Percentiles rank a stretch among this genome's conserved stretches.
Evolutionary conservation across 805 yeast species (phyloP).

Genomic region (Wickerhamiella cacticola): DNA sequence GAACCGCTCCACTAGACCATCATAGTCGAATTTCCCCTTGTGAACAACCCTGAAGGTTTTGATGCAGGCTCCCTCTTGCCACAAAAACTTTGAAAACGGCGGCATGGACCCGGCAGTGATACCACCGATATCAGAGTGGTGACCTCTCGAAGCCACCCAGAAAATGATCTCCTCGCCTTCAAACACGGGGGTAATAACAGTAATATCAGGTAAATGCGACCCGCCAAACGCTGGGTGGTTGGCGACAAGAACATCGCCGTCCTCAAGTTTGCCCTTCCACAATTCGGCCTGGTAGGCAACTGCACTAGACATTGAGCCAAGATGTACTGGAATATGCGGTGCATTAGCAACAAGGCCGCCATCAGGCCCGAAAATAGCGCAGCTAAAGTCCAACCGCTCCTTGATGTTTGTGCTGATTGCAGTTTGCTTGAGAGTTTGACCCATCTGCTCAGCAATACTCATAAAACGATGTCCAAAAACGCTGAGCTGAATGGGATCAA

Average conservation of each 20-base stretch:
- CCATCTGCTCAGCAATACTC: slow-evolving; percentile 90
- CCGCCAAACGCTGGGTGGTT: slow-evolving; percentile 83
- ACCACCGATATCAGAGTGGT: slow-evolving; percentile 94
- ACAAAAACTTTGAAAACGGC: slow-evolving; percentile 70
- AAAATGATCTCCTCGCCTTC: slow-evolving; percentile 51
- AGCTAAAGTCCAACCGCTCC: slow-evolving; percentile 71
- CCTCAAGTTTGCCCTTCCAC: slow-evolving; percentile 52
- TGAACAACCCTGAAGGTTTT: slow-evolving; percentile 62
- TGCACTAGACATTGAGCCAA: slow-evolving; percentile 78
- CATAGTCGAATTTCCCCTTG: slow-evolving; percentile 65
- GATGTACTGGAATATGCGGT: slow-evolving; percentile 77
- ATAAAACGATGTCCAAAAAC: slow-evolving; percentile 74
- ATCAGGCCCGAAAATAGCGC: slow-evolving; percentile 64
- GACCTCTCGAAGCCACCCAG: slow-evolving; percentile 90
- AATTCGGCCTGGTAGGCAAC: slow-evolving; percentile 50
- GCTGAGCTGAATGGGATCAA: slow-evolving; percentile 63
- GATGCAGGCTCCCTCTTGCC: slow-evolving; percentile 87
- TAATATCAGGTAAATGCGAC: slow-evolving; percentile 79
- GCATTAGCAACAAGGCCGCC: slow-evolving; percentile 84
- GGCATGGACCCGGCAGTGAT: slow-evolving; percentile 91
- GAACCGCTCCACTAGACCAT: slow-evolving; percentile 47
- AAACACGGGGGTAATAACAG: slow-evolving; percentile 85
- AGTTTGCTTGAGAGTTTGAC: slow-evolving; percentile 64
- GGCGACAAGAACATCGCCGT: slow-evolving; percentile 66
- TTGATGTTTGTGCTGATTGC: slow-evolving; percentile 74